These are phyloP conservation scores for Diaporthe nobilis DNA, from an alignment of 2,329 filamentous ascomycete genomes.

Conservation along the genomic window DNA sequence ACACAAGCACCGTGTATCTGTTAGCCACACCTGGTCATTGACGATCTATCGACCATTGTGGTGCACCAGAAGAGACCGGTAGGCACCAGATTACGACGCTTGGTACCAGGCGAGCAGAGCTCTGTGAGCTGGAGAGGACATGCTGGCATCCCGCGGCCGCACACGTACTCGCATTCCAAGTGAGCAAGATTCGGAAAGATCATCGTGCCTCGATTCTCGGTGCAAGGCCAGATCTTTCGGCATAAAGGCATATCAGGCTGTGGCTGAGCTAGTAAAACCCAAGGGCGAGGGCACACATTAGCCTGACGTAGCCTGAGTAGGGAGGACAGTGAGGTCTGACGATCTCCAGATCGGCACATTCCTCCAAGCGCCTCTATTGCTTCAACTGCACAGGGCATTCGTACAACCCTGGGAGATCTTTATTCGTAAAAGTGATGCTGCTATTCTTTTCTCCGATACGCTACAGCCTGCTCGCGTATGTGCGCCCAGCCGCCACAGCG, in stretches of 20 bases:
- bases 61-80: too few species aligned
- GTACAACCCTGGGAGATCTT: neutral
- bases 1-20: neutral
- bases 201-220: neutral
- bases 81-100: neutral
- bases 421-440: neutral
- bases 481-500: conserved; percentile 18
- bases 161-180: conserved; percentile 3
- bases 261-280: neutral
- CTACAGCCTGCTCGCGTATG: neutral
- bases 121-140: too few species aligned
- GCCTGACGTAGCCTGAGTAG: neutral
- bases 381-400: neutral
- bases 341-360: conserved; percentile 7
- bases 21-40: neutral
- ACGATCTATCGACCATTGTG: too few species aligned
- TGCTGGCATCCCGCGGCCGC: neutral
- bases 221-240: neutral
- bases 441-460: conserved; percentile 10
- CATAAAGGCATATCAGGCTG: neutral
- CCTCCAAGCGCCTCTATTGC: neutral
- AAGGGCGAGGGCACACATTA: neutral
- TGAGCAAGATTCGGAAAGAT: neutral
- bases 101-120: neutral
- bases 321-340: neutral